These are phyloP conservation scores for Hortiboletus rubellus DNA, from an alignment of 1,284 basidiomycete species.

Conservation along the genomic window DNA sequence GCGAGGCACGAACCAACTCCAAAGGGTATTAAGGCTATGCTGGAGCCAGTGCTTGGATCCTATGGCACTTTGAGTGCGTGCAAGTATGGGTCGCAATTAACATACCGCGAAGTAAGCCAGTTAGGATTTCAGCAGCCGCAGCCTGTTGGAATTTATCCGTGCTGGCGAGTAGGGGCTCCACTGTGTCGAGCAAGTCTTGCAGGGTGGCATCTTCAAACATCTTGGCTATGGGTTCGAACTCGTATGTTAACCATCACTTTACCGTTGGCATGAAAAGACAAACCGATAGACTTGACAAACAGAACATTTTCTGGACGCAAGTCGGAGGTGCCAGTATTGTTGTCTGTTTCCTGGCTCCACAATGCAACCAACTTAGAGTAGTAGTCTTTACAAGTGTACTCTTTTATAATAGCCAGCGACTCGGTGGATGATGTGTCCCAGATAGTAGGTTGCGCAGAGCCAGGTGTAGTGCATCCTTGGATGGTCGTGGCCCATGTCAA, in stretches of 20 bases:
- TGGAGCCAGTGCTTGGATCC: conserved; percentile 92
- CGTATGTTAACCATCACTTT: conserved; percentile 2
- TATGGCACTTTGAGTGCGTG: conserved; percentile 32
- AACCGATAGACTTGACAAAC: conserved; percentile 72
- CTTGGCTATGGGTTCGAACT: conserved; percentile 49
- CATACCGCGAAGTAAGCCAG: conserved; percentile 70
- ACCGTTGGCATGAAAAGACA: conserved; percentile 16
- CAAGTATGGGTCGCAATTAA: background rate
- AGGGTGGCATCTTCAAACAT: conserved; percentile 60
- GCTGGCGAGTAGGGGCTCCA: conserved; percentile 65
- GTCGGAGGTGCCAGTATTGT: conserved; percentile 50
- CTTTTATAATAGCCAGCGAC: conserved; percentile 60
- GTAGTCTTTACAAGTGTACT: conserved; percentile 57
- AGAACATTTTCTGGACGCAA: conserved; percentile 64
- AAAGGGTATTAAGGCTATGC: conserved; percentile 59
- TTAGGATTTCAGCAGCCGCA: conserved; percentile 84
- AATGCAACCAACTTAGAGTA: conserved; percentile 57
- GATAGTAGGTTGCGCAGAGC: conserved; percentile 42
- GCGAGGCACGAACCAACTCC: conserved; percentile 79
- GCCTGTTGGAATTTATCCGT: conserved; percentile 90
- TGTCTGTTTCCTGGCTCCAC: conserved; percentile 74
- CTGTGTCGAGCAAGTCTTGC: conserved; percentile 50
- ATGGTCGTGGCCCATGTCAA: conserved; percentile 77
- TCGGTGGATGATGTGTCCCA: conserved; percentile 70
- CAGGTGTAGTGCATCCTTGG: conserved; percentile 62